Base-by-base conservation (phyloP, 139 green algal genomes). In the Picochlorum sp. region DNA sequence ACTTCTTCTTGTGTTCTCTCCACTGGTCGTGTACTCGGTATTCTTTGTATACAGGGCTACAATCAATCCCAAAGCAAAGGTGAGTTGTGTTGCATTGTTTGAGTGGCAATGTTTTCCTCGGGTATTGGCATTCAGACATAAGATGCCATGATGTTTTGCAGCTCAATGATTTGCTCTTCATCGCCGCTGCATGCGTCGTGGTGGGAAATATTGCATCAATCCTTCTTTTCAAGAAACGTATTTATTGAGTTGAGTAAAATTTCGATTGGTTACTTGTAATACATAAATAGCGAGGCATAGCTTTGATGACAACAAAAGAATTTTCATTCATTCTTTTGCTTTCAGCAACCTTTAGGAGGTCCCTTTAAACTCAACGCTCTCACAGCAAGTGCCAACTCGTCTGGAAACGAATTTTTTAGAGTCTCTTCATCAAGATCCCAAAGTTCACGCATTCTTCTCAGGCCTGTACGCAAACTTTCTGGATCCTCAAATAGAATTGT, bases 401-500 rank as follows among this genome's bases (percentile, higher is more conserved):
- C 33, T n/a, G 58, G 36, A 24, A 45, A 26, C 25, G 54, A 67
- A 39, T 70, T 56, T 7, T 20, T 50, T 49, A 72, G 37, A 16
- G 63, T 58, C 12, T 32, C 41, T 36, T 35, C 65, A 28, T 72
- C 63, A 4, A 68, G 47, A 33, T 57, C 39, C 65, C 65, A 72
- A 33, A 72, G 37, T 20, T 70, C 59, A 31, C 36, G 29, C 59
- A 72, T 56, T 28, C 29, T 45, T 31, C 36, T 63, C 28, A 72
- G 12, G 3, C 65, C 65, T 13, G 20, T 47, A 2, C 28, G 33
- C 18, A 72, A 29, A 26, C 31, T 45, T 18, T 70, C 49, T 8
- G 33, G 24, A 16, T 36, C 37, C 16, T 72, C 65, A 54, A 70
- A 64, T 7, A 72, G 16, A 9, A 72, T 60, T 14, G 59, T 53